Percentiles rank a stretch among this genome's conserved stretches.
Evolutionary conservation across 208 protist genomes (phyloP).

Genomic region (Trypanosoma lewisi): DNA sequence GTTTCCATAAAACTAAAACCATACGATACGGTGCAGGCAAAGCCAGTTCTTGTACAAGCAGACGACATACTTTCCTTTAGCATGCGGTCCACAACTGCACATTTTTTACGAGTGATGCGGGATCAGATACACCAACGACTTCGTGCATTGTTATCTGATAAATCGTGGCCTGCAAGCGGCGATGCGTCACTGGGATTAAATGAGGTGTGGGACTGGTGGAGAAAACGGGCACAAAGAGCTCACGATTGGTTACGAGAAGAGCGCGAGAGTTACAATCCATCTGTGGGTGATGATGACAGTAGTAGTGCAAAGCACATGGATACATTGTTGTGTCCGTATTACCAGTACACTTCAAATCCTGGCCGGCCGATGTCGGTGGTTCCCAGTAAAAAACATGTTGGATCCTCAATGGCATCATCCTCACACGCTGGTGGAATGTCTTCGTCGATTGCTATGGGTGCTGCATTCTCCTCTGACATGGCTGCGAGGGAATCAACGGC

Average conservation of each 20-base stretch:
- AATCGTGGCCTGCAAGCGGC: constrained; percentile 13
- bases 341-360: constrained; percentile 29
- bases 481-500: constrained; percentile 23
- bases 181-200: constrained; percentile 28
- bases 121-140: constrained; percentile 40
- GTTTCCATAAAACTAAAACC: constrained; percentile 46
- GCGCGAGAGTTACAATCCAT: constrained; percentile 21
- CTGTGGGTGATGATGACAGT: no score
- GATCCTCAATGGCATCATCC: background rate
- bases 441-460: constrained; percentile 1
- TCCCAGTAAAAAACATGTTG: constrained; percentile 8
- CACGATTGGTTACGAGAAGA: constrained; percentile 79
- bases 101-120: constrained; percentile 70
- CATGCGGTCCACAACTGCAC: constrained; percentile 63
- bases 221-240: constrained; percentile 34
- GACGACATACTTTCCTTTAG: constrained; percentile 57
- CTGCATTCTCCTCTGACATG: background rate
- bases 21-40: constrained; percentile 68
- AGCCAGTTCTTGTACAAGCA: constrained; percentile 44
- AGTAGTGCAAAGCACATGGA: background rate
- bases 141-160: constrained; percentile 24
- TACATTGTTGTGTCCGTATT: constrained; percentile 29
- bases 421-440: background rate
- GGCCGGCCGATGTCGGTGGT: constrained; percentile 22
- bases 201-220: constrained; percentile 81